A percentile compares a stretch with the other conserved stretches of the same genome.
Evolutionary conservation across 306 rosid genomes (phyloP).

Genomic region (Cucumis sativus): DNA sequence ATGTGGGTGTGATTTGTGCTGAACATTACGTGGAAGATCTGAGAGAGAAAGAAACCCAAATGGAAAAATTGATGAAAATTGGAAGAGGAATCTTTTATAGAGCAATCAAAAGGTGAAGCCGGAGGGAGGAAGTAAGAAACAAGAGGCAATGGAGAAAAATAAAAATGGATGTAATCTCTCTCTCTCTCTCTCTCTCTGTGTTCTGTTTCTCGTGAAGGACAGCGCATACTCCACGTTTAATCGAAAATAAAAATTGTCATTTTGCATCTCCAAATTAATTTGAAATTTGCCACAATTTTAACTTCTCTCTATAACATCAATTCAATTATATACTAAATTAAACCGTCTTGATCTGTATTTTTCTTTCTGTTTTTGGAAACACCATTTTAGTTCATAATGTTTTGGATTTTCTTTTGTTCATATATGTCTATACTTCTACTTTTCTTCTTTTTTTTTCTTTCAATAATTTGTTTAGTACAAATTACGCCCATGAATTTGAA

Average conservation of each 20-base stretch:
- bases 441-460: too few species aligned
- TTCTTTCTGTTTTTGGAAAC: too few species aligned
- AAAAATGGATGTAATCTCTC: neutral
- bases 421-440: too few species aligned
- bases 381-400: too few species aligned
- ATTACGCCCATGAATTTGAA: too few species aligned
- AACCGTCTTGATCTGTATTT: too few species aligned
- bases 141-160: neutral
- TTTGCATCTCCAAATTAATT: neutral
- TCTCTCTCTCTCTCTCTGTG: neutral
- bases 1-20: neutral
- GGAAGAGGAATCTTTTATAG: neutral
- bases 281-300: neutral
- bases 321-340: too few species aligned
- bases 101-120: neutral
- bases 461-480: too few species aligned
- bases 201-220: neutral
- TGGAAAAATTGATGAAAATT: neutral
- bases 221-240: neutral
- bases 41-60: neutral
- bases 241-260: neutral
- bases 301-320: too few species aligned
- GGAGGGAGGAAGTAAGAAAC: neutral
- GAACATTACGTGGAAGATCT: neutral
- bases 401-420: too few species aligned